Evolutionary conservation across 352 stramenopile species (phyloP).

Genomic region (Phytophthora tentaculata): DNA sequence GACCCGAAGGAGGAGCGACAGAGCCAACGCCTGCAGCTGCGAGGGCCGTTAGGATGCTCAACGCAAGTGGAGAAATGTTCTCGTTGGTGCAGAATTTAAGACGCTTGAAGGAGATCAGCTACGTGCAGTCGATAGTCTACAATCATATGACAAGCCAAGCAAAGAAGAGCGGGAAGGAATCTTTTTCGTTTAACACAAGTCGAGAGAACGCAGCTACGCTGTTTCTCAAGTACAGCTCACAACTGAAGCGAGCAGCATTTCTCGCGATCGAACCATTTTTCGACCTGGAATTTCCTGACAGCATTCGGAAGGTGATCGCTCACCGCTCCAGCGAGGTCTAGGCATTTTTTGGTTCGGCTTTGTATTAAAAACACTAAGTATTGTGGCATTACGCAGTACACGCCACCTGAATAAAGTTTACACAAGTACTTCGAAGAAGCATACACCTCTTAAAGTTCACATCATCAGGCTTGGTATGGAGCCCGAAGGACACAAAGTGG

Average conservation of each 20-base stretch:
- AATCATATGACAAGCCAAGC: slow-evolving; percentile 42
- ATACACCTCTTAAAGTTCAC: no score
- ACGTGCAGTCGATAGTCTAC: slow-evolving; percentile 49
- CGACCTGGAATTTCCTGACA: slow-evolving; percentile 38
- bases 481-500: no score
- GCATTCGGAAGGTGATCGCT: slow-evolving; percentile 32
- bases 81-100: slow-evolving; percentile 40
- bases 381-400: no score
- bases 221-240: slow-evolving; percentile 39
- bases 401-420: no score
- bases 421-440: no score
- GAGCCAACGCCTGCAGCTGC: slow-evolving; percentile 4
- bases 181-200: slow-evolving; percentile 11
- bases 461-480: no score
- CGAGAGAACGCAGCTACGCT: slow-evolving; percentile 33
- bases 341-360: no score
- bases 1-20: slow-evolving; percentile 24
- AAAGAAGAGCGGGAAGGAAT: slow-evolving; percentile 16
- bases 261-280: slow-evolving; percentile 41
- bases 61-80: slow-evolving; percentile 41
- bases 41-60: slow-evolving; percentile 38
- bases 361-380: no score
- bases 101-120: slow-evolving; percentile 48
- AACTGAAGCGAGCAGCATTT: slow-evolving; percentile 37
- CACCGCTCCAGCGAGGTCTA: slow-evolving; percentile 33